Conservation (phyloP, 73 alveolate species). For the Paramecium bursaria region DNA sequence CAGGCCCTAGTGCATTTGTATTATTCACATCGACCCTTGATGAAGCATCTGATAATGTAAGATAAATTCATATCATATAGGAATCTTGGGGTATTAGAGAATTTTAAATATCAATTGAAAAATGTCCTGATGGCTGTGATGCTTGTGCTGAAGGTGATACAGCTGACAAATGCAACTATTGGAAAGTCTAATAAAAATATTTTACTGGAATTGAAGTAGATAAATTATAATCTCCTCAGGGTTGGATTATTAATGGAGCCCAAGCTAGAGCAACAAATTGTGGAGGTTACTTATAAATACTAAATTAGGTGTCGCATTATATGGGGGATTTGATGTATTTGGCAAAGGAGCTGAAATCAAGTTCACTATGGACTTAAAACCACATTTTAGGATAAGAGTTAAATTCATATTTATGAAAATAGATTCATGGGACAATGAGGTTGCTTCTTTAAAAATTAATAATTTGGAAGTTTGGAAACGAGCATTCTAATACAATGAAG, state of each 20-base stretch:
- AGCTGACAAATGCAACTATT: neutral
- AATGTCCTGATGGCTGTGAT: neutral
- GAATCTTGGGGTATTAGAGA: neutral
- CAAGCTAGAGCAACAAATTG: neutral
- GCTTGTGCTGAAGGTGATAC: neutral
- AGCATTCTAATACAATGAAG: constrained; percentile 30
- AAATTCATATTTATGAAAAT: neutral
- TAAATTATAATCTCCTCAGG: neutral
- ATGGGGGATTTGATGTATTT: constrained; percentile 16
- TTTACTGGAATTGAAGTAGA: neutral
- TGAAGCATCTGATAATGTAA: neutral
- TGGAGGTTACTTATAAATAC: neutral
- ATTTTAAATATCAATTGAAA: neutral
- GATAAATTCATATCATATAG: neutral
- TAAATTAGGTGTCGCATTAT: constrained; percentile 14
- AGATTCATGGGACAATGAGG: constrained; percentile 60
- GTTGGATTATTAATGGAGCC: neutral
- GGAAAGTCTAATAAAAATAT: neutral
- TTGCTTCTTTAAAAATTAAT: neutral
- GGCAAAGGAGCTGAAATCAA: neutral
- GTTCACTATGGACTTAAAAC: neutral
- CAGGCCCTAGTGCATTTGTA: neutral
- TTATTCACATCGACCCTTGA: neutral
- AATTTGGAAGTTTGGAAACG: constrained; percentile 21
- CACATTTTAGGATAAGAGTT: constrained; percentile 8